Percentiles rank a stretch among this genome's conserved stretches.
Conservation (phyloP, 1,139 yeast species). For the Taiozyma sp. region DNA sequence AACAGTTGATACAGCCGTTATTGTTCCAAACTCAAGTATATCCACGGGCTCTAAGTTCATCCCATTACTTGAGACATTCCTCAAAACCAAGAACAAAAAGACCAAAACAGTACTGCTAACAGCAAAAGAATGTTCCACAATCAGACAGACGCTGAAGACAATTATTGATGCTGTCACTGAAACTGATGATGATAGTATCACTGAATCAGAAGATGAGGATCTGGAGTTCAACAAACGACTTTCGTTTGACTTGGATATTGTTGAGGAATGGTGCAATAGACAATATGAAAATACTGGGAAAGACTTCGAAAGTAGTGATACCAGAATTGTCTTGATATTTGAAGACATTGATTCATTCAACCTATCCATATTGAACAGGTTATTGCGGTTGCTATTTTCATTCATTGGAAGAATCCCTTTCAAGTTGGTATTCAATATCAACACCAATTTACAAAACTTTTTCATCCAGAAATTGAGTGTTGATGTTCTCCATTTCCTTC, state of each 20-base stretch:
- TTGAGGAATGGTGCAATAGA: constrained; percentile 21
- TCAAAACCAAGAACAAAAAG: constrained; percentile 29
- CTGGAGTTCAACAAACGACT: constrained; percentile 18
- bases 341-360: constrained; percentile 26
- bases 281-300: constrained; percentile 3
- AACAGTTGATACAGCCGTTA: constrained; percentile 33
- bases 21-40: constrained; percentile 51
- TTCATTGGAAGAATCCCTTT: constrained; percentile 19
- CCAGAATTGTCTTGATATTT: constrained; percentile 20
- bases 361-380: constrained; percentile 13
- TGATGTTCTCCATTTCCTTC: constrained; percentile 11
- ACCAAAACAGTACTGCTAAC: constrained; percentile 35
- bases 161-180: constrained; percentile 26
- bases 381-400: constrained; percentile 16
- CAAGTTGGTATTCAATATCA: constrained; percentile 23
- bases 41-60: constrained; percentile 51
- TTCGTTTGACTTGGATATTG: constrained; percentile 25
- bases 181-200: constrained; percentile 15
- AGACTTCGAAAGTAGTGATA: constrained; percentile 8
- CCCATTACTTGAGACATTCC: constrained; percentile 33
- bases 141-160: constrained; percentile 37
- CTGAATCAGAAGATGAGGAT: constrained; percentile 15
- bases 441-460: constrained; percentile 15
- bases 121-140: constrained; percentile 39
- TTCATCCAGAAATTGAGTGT: constrained; percentile 12